Evolutionary conservation across 108 stramenopile genomes (phyloP), one percentile per base, ranked within the genome.

Genomic region (Cyclostephanos invisitatus): DNA sequence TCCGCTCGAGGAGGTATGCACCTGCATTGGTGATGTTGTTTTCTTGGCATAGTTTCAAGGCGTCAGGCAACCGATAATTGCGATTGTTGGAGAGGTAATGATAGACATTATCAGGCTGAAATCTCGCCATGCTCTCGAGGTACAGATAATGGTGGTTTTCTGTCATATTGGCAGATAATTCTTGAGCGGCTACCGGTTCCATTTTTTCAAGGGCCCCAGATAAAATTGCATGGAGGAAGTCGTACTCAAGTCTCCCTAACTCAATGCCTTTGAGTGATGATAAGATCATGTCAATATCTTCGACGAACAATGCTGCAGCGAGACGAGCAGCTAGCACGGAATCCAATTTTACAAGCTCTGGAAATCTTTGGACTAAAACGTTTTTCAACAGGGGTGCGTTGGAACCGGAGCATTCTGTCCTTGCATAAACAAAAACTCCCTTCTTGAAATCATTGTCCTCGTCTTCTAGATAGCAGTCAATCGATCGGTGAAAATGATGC

Each of bases 1-100:
- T 90, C 29, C 89, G 72, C 72, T 97, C 97, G 4, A 96, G 75
- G 20, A 97, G 81, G 68, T 93, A 96, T 18, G 93, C 93, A 24
- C 90, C 90, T 17, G 95, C 97, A 78, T 97, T 94, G 46, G 89
- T 87, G 47, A 97, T 91, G 42, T 89, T 82, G 18, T 85, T 79
- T 49, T 87, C 79, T 64, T 92, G 89, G 66, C 94, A 94, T 10
- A 94, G 78, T 61, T 89, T 82, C 18, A 97, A 81, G 20, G 88
- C 89, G 42, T 91, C 94, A 58, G 91, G 88, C 17, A 88, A 69
- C 25, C 89, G 77, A 75, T 94, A 96, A 75, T 84, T 89, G 76
- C 86, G 84, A 55, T 88, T 85, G 27, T 83, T 79, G 27, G 87
- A 80, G 28, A 93, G 83, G 38, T 92, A 91, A 10, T 86, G 83